phyloP scores from a whole-genome alignment of 2,329 filamentous ascomycete genomes.

The Phialocephala sp. region DNA sequence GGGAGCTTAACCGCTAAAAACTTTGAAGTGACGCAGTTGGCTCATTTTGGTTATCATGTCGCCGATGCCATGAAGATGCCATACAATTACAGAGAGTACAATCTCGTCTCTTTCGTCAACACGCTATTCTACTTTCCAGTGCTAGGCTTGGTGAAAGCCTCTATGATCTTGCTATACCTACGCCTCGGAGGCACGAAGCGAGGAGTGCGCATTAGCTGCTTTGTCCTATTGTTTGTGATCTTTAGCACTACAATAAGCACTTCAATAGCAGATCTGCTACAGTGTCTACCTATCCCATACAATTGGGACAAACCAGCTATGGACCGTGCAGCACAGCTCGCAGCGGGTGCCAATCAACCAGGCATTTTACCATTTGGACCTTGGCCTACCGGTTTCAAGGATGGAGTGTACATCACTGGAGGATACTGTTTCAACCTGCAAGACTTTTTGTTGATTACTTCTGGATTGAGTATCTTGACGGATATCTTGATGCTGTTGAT shows the following conservation, averaged over 20 bases:
- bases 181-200: conserved; percentile 46
- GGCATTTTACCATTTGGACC: conserved; percentile 15
- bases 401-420: conserved; percentile 28
- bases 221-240: conserved; percentile 17
- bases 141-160: conserved; percentile 52
- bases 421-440: conserved; percentile 29
- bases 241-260: conserved; percentile 1
- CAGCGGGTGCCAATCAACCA: conserved; percentile 24
- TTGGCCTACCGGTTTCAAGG: conserved; percentile 24
- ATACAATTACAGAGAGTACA: conserved; percentile 34
- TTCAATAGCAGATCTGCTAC: conserved; percentile 13
- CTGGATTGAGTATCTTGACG: conserved; percentile 31
- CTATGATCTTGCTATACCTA: conserved; percentile 51
- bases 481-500: conserved; percentile 33
- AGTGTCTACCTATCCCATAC: conserved; percentile 21
- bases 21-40: conserved; percentile 27
- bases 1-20: neutral
- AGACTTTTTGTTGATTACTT: conserved; percentile 27
- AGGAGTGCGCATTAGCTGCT: conserved; percentile 19
- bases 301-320: conserved; percentile 17
- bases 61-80: conserved; percentile 25
- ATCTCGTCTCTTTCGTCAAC: conserved; percentile 29
- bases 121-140: conserved; percentile 54
- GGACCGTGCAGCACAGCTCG: conserved; percentile 18
- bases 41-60: conserved; percentile 31